Conservation (phyloP, 2,329 filamentous ascomycete species). For the Aspergillus quadricinctus region DNA sequence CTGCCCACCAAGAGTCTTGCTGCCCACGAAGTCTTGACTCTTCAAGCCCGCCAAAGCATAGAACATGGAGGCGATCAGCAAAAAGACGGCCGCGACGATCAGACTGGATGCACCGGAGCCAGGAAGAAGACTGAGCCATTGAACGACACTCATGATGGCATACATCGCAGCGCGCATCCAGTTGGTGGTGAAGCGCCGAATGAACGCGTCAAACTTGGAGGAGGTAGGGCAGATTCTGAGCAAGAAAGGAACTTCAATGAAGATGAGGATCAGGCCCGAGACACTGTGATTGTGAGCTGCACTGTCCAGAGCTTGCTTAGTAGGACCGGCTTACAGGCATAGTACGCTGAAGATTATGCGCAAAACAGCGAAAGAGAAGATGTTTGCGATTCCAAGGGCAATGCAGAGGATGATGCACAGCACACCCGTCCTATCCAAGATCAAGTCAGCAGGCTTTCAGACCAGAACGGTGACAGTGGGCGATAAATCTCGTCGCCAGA, state of each 20-base stretch:
- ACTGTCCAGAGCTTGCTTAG: slow-evolving; percentile 5
- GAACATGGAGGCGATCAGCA: slow-evolving; percentile 72
- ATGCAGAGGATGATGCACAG: slow-evolving; percentile 62
- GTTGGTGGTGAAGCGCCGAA: slow-evolving; percentile 91
- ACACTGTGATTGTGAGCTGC: slow-evolving; percentile 53
- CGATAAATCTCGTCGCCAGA: neutral
- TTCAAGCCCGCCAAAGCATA: slow-evolving; percentile 54
- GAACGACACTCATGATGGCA: slow-evolving; percentile 69
- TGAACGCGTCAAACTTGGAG: slow-evolving; percentile 76
- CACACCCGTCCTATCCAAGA: slow-evolving; percentile 43
- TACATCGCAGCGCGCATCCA: slow-evolving; percentile 95
- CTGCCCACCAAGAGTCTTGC: slow-evolving; percentile 91
- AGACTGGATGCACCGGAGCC: slow-evolving; percentile 60
- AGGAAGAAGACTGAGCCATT: slow-evolving; percentile 74
- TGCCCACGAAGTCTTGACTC: slow-evolving; percentile 51
- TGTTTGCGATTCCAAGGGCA: slow-evolving; percentile 64
- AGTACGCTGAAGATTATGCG: slow-evolving; percentile 59
- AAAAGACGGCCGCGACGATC: slow-evolving; percentile 79
- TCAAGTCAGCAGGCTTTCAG: slow-evolving; percentile 11
- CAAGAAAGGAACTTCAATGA: slow-evolving; percentile 87
- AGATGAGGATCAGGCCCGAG: slow-evolving; percentile 70
- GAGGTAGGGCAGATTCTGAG: slow-evolving; percentile 98
- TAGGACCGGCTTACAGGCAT: slow-evolving; percentile 47
- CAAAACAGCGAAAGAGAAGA: slow-evolving; percentile 56
- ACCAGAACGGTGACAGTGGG: neutral